Conservation (phyloP, 176 grass and related monocot genomes). For the Avena atlantica region DNA sequence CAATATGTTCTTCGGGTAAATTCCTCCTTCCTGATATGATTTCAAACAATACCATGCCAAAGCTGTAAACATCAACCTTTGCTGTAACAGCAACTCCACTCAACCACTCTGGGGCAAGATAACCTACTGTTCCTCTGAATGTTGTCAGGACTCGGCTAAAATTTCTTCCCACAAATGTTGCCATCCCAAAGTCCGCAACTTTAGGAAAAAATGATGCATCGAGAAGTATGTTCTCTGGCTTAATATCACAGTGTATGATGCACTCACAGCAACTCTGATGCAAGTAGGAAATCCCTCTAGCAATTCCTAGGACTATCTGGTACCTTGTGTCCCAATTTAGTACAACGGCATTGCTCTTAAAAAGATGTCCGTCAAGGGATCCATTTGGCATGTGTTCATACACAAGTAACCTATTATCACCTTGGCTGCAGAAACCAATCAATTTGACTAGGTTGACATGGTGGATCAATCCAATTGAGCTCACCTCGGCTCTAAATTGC, state of each 20-base stretch:
- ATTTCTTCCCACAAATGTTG: constrained; percentile 56
- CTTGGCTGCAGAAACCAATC: constrained; percentile 62
- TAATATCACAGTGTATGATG: constrained; percentile 79
- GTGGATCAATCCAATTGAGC: constrained; percentile 62
- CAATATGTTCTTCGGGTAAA: neutral
- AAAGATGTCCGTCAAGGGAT: constrained; percentile 58
- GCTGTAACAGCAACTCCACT: constrained; percentile 46
- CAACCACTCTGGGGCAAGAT: constrained; percentile 73
- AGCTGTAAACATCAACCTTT: constrained; percentile 69
- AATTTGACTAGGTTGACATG: constrained; percentile 64
- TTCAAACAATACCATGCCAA: constrained; percentile 69
- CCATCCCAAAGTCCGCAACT: constrained; percentile 76
- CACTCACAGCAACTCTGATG: constrained; percentile 62
- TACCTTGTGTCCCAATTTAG: constrained; percentile 53
- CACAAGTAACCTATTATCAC: constrained; percentile 52
- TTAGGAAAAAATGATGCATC: constrained; percentile 58
- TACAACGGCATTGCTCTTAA: constrained; percentile 21
- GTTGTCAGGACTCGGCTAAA: constrained; percentile 69
- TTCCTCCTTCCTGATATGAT: constrained; percentile 62
- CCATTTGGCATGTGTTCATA: constrained; percentile 68
- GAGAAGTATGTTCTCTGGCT: constrained; percentile 56
- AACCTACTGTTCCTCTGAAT: constrained; percentile 68
- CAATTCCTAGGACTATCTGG: constrained; percentile 48
- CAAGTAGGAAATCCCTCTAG: constrained; percentile 64
- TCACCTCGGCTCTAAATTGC: constrained; percentile 66